Percentiles rank a stretch among this genome's conserved stretches.
Conservation (phyloP, 345 rosid species). For the Eucalyptus viminalis region DNA sequence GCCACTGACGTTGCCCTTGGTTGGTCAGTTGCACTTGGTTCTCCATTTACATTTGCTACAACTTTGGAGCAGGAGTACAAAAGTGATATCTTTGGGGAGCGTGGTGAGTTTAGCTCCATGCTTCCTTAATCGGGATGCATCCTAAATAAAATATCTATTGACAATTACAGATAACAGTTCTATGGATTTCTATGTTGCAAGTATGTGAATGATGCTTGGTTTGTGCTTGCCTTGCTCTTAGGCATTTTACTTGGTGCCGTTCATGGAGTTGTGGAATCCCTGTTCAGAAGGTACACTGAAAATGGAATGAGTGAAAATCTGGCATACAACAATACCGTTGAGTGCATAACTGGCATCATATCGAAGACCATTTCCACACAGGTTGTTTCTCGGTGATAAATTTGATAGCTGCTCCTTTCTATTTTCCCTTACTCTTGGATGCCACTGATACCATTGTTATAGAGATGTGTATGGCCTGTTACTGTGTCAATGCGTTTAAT, state of each 20-base stretch:
- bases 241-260: constrained; percentile 90
- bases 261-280: constrained; percentile 76
- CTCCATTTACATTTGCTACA: constrained; percentile 85
- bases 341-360: constrained; percentile 75
- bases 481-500: not conserved
- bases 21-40: constrained; percentile 93
- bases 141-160: not conserved
- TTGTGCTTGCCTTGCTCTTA: not conserved
- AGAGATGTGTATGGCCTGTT: not conserved
- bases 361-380: constrained; percentile 75
- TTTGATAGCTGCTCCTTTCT: not conserved
- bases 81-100: constrained; percentile 95
- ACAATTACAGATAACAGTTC: not conserved
- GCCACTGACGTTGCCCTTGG: constrained; percentile 84
- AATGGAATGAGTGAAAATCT: constrained; percentile 65
- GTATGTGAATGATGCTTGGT: not conserved
- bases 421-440: not conserved
- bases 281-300: constrained; percentile 73
- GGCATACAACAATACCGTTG: constrained; percentile 88
- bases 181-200: not conserved
- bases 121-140: not conserved
- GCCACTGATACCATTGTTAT: not conserved
- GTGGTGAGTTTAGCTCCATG: constrained; percentile 31
- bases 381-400: constrained; percentile 12
- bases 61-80: constrained; percentile 86